Evolutionary conservation across 331 rosid genomes (phyloP).

Genomic region (Telfairia occidentalis): DNA sequence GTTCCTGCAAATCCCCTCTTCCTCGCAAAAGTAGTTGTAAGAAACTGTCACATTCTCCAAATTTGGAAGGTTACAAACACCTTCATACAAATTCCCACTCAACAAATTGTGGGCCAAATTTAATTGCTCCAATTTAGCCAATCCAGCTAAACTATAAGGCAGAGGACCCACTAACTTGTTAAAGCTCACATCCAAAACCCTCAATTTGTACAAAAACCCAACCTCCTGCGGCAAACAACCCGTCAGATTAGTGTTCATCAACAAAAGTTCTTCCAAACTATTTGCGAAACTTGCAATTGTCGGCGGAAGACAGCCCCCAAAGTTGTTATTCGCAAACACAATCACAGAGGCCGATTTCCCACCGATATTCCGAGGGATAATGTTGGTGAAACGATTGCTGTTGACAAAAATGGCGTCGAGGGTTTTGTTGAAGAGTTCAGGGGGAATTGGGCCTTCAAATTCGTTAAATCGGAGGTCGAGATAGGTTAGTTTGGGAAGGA

Average conservation of each 20-base stretch:
- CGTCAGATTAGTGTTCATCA: slow-evolving; percentile 52
- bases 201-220: slow-evolving; percentile 73
- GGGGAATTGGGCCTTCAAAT: slow-evolving; percentile 73
- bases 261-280: slow-evolving; percentile 60
- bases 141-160: slow-evolving; percentile 74
- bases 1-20: slow-evolving; percentile 56
- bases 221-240: slow-evolving; percentile 82
- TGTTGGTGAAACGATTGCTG: slow-evolving; percentile 48
- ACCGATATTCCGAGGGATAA: slow-evolving; percentile 35
- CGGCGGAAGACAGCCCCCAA: slow-evolving; percentile 62
- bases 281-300: slow-evolving; percentile 48
- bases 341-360: slow-evolving; percentile 45
- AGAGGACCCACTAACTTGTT: slow-evolving; percentile 59
- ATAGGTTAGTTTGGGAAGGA: slow-evolving; percentile 36
- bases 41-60: slow-evolving; percentile 62
- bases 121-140: slow-evolving; percentile 62
- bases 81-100: slow-evolving; percentile 49
- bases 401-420: slow-evolving; percentile 68
- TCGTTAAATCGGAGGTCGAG: slow-evolving; percentile 79
- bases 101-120: slow-evolving; percentile 59
- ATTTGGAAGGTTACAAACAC: slow-evolving; percentile 59
- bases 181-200: slow-evolving; percentile 62
- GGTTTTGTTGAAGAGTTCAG: slow-evolving; percentile 47
- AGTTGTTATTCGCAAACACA: slow-evolving; percentile 76
- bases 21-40: slow-evolving; percentile 80